Base-by-base conservation (phyloP, 108 stramenopile species). In the Cyclotella kingstonii region DNA sequence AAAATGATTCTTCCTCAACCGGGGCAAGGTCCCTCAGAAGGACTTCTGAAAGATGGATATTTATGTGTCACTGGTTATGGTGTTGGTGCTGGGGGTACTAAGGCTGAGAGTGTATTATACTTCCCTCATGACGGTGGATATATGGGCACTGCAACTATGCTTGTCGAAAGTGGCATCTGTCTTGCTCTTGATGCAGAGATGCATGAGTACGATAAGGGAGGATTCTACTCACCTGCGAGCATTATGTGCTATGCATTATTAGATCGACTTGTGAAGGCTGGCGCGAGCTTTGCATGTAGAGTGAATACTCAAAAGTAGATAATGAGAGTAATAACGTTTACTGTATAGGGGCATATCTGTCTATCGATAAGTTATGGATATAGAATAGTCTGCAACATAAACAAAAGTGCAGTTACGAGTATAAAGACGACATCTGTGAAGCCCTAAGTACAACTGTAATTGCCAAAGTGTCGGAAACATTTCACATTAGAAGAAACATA, bases 11-110 rank as follows among this genome's bases (percentile, higher is more conserved):
- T 95, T 9, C 84, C 89, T 2, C 61, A 76, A 50, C 87, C 89
- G 5, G 94, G 94, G 19, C 60, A 89, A 66, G 94, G 94, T 8
- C 94, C 94, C n/a, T 59, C 65, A 21, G 54, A 74, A 52, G 61
- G 85, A 60, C 33, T 51, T 14, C 85, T 91, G 89, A 60, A 68
- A 28, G 53, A 75, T 11, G 85, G 82, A n/a, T 89, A 68, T 60
- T 53, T 84, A 15, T 60, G 62, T 43, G 52, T 85, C 1, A 54
- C 52, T 14, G 84, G 79, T 4, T 56, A 78, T 33, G 85, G 83
- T 4, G 38, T 71, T 11, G 86, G 86, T 9, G 23, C 70, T 30
- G 77, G 86, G 21, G 86, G 88, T 3, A 82, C 42, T 18, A 66
- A 53, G 4, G 75, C 69, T 6, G 63, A 89, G 40, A 49, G 68